Percentiles rank a stretch among this genome's conserved stretches.
phyloP scores from a whole-genome alignment of 306 rosid species.

The Prunus kanzakura region DNA sequence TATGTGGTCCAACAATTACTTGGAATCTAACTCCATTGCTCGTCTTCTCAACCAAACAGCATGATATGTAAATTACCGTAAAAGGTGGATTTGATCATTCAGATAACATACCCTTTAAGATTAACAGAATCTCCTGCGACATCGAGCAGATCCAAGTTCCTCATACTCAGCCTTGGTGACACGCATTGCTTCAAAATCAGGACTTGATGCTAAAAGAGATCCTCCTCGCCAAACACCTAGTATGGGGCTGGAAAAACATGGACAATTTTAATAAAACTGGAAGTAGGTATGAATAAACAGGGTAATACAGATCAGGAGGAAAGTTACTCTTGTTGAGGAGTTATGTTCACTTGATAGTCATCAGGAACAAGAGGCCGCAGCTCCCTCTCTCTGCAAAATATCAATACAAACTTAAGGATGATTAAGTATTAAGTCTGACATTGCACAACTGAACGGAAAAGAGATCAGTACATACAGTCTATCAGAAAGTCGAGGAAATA shows the following conservation, averaged over 20 bases:
- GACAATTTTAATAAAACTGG: background rate
- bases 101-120: conserved; percentile 1
- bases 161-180: conserved; percentile 95
- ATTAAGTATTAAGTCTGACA: background rate
- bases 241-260: conserved; percentile 58
- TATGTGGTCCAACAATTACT: background rate
- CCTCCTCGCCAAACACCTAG: conserved; percentile 96
- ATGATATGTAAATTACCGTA: background rate
- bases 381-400: conserved; percentile 68
- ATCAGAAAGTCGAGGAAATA: conserved; percentile 75
- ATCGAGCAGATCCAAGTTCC: conserved; percentile 96
- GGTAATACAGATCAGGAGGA: background rate
- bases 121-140: conserved; percentile 73
- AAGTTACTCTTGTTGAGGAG: conserved; percentile 78
- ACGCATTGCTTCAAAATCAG: conserved; percentile 87
- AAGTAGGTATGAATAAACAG: conserved; percentile 4
- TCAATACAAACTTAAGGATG: background rate
- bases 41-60: background rate
- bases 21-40: background rate
- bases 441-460: background rate
- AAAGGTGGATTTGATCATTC: background rate
- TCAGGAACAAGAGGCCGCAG: conserved; percentile 94
- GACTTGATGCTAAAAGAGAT: conserved; percentile 83
- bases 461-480: conserved; percentile 63
- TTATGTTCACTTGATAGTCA: conserved; percentile 78